phyloP scores from a whole-genome alignment of 2,329 filamentous ascomycete species.

The Stagonosporopsis cucurbitacearum region DNA sequence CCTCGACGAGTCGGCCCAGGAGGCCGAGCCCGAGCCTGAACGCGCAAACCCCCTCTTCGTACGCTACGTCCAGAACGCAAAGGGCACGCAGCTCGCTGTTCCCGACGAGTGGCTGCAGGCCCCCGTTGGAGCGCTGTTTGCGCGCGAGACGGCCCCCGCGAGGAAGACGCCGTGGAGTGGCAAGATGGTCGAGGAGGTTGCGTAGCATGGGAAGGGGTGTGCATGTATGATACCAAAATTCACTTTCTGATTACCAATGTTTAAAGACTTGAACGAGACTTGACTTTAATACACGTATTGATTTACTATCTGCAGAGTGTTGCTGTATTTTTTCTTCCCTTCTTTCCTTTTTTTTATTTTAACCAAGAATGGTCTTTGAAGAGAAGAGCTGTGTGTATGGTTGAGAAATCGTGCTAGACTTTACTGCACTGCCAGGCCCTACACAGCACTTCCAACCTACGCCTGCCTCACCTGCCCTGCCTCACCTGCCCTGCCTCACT shows the following conservation, averaged over 20 bases:
- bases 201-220: slow-evolving; percentile 16
- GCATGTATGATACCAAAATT: neutral
- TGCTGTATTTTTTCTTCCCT: too few species aligned
- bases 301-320: too few species aligned
- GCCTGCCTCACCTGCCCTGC: neutral
- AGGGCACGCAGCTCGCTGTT: slow-evolving; percentile 68
- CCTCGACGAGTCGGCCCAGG: slow-evolving; percentile 58
- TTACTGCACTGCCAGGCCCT: too few species aligned
- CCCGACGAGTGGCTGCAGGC: slow-evolving; percentile 71
- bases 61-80: slow-evolving; percentile 70
- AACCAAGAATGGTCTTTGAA: too few species aligned
- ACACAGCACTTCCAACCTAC: neutral
- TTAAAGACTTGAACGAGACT: too few species aligned
- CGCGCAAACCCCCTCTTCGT: slow-evolving; percentile 68
- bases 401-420: too few species aligned
- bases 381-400: too few species aligned
- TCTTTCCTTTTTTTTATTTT: too few species aligned
- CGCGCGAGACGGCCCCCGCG: slow-evolving; percentile 34
- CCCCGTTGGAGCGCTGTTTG: slow-evolving; percentile 67
- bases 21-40: slow-evolving; percentile 53
- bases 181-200: slow-evolving; percentile 49
- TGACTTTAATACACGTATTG: too few species aligned
- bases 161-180: slow-evolving; percentile 36
- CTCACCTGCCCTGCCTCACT: neutral
- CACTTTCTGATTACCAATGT: neutral